Evolutionary conservation across 192 early-diverging fungal genomes (phyloP).

Genomic region (Dimargaris xerosporica): DNA sequence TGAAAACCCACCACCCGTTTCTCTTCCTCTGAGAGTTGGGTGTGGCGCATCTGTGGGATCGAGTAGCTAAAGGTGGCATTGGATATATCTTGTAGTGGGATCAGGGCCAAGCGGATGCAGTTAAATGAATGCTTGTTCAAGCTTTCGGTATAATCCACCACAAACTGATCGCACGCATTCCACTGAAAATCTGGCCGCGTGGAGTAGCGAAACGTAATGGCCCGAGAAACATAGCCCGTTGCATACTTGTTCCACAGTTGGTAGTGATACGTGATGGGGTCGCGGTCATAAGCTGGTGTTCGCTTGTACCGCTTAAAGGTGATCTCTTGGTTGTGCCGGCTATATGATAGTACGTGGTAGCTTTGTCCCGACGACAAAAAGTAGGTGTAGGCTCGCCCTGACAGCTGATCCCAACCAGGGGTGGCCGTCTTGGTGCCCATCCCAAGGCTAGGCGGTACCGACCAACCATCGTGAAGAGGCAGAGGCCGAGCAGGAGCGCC

Average conservation of each 20-base stretch:
- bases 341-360: constrained; percentile 1
- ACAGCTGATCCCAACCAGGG: constrained; percentile 3
- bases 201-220: constrained; percentile 61
- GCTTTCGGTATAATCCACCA: constrained; percentile 73
- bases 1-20: constrained; percentile 70
- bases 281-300: constrained; percentile 37
- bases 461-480: neutral
- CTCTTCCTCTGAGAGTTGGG: constrained; percentile 76
- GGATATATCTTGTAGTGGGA: constrained; percentile 60
- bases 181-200: constrained; percentile 64
- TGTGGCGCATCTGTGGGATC: constrained; percentile 30
- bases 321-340: constrained; percentile 58
- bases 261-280: constrained; percentile 53
- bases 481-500: neutral
- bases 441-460: neutral
- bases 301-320: constrained; percentile 62
- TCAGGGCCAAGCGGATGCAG: constrained; percentile 77
- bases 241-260: constrained; percentile 72
- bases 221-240: constrained; percentile 36
- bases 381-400: neutral
- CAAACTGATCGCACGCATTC: constrained; percentile 85
- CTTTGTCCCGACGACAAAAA: neutral
- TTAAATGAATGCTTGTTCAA: constrained; percentile 74
- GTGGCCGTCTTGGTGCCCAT: neutral
- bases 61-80: constrained; percentile 31